Base-by-base conservation (phyloP, 352 stramenopile species). In the Elongisporangium anandrum region DNA sequence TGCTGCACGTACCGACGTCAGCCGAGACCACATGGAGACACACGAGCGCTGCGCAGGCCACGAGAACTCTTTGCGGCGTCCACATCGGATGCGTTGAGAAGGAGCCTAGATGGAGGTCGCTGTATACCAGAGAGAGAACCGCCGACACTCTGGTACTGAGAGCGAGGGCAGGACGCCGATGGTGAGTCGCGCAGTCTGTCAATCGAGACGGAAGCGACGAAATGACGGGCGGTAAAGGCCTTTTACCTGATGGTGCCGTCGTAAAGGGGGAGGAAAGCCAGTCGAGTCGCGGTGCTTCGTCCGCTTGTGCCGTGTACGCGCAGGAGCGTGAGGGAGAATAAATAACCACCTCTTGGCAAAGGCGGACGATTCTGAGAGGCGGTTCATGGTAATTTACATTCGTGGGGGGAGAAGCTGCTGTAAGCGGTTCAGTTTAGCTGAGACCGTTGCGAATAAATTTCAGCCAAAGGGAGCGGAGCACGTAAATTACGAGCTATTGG, bases 51-150 rank as follows among this genome's bases (percentile, higher is more conserved):
- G 61, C 55, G 23, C n/a, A 24, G 4, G 61, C 64, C 24, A 56
- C 61, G 45, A 62, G 50, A 21, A 75, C 17, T 64, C 56, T 2
- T 12, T 2, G 20, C 23, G 12, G 65, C 10, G 51, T 57, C 64
- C 65, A 72, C 70, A 72, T 75, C 22, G 9, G 4, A 41, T n/a
- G n/a, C n/a, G n/a, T 41, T 15, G 29, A 2, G 29, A 15, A 13
- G 29, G 1, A 13, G 29, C n/a, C n/a, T n/a, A n/a, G n/a, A n/a
- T n/a, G 9, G 9, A 13, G 29, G 13, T 8, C 29, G 29, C 29
- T 41, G 29, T 41, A 41, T 41, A 41, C 29, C 29, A 41, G 29
- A 41, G 29, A 41, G 29, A 41, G 29, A 41, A 41, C 29, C 29
- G 9, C 29, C 29, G 29, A 41, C 29, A 41, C 29, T 41, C 29